phyloP scores from a whole-genome alignment of 148 eudicot species.

The Oxyria digyna region DNA sequence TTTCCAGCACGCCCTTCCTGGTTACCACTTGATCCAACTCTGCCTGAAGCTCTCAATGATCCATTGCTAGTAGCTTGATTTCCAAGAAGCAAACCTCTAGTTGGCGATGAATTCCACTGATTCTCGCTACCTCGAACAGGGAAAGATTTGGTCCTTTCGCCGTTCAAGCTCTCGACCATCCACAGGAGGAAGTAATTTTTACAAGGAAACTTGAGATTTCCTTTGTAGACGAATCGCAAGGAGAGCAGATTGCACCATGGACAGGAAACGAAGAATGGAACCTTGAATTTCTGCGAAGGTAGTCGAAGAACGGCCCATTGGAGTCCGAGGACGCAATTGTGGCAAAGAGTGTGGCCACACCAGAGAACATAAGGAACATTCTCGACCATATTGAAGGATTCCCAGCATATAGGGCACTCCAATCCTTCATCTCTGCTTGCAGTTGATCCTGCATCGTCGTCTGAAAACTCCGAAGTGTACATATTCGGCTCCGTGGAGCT shows the following conservation, averaged over 20 bases:
- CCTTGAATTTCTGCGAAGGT: conserved; percentile 9
- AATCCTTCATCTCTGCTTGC: conserved; percentile 11
- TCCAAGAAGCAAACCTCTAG: neutral
- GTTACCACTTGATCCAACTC: neutral
- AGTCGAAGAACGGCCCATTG: conserved; percentile 12
- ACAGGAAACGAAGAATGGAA: conserved; percentile 14
- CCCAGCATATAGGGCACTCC: conserved; percentile 17
- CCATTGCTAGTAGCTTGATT: neutral
- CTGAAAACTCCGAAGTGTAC: conserved; percentile 6
- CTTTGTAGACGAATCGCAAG: conserved; percentile 11
- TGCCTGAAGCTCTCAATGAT: neutral
- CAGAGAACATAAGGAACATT: conserved; percentile 17
- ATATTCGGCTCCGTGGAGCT: conserved; percentile 6
- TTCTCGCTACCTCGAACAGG: neutral
- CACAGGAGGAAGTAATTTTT: conserved; percentile 18
- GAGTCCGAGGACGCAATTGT: conserved; percentile 12
- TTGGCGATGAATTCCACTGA: conserved; percentile 2
- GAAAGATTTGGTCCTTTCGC: conserved; percentile 8
- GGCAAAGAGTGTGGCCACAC: conserved; percentile 17
- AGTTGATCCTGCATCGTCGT: conserved; percentile 7
- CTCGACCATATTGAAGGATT: conserved; percentile 13
- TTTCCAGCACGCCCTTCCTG: neutral
- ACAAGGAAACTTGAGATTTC: conserved; percentile 12
- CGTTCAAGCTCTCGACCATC: conserved; percentile 18
- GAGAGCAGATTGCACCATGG: conserved; percentile 18